Evolutionary conservation across 805 yeast genomes (phyloP), one percentile per base, ranked within the genome.

Genomic region (Pichia sporocuriosa): DNA sequence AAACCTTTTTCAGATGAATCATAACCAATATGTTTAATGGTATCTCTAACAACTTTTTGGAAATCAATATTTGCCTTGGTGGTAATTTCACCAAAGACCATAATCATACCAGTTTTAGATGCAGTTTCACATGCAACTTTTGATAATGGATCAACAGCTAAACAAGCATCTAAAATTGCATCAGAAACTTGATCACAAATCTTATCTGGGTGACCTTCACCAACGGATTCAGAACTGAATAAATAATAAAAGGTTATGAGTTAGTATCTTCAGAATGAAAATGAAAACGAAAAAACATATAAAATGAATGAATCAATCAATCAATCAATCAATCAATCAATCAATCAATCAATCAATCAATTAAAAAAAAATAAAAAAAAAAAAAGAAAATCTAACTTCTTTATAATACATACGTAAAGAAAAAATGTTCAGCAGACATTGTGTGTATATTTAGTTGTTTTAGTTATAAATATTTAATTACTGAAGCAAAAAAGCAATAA

Each of bases 51-150:
- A 61, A 93, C 81, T 72, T 90, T 87, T 73, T 93, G 98, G 85
- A 78, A 93, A 75, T 93, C 98, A 63, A 93, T 74, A 51, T 72
- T 70, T 55, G 98, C 98, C 66, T 79, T 84, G 71, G 98, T 93
- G 73, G 98, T 90, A 69, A 93, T 93, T 72, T 93, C 98, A 73
- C 98, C 98, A 63, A 93, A 93, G 53, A 93, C 97, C 94, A 93
- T 84, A 63, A 93, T 88, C 95, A 93, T 81, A 74, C 98, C 98
- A 53, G 98, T 93, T 76, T 93, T 93, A 59, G 97, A 83, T 53
- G 98, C 97, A 47, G 98, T 86, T 72, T 93, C 98, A 76, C 98
- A 93, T 37, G 96, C 98, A 65, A 93, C 98, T 76, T 93, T 93
- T 56, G 98, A 93, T 58, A 86, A 76, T 49, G 98, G 98, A 69